phyloP scores from a whole-genome alignment of 2,329 filamentous ascomycete species.

The Botrytis cinerea region DNA sequence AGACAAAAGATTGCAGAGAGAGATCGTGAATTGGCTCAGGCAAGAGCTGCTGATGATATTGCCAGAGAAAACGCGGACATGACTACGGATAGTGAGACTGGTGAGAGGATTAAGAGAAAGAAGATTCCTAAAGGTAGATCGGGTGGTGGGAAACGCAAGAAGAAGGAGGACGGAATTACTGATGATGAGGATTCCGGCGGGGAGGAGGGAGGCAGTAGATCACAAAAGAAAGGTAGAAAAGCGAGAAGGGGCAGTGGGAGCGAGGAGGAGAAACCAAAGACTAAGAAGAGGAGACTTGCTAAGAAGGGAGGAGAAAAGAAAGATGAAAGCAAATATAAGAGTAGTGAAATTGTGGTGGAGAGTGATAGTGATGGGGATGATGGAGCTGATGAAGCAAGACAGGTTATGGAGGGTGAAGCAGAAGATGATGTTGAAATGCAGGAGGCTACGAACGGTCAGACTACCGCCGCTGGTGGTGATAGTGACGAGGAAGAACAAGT shows the following conservation, averaged over 20 bases:
- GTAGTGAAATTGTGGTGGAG: slow-evolving; percentile 42
- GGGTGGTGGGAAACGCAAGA: slow-evolving; percentile 46
- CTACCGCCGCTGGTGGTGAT: slow-evolving; percentile 7
- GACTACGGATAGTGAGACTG: slow-evolving; percentile 79
- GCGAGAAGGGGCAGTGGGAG: slow-evolving; percentile 37
- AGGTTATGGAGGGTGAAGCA: slow-evolving; percentile 30
- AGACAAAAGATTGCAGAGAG: slow-evolving; percentile 77
- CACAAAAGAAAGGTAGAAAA: slow-evolving; percentile 25
- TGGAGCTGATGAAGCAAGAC: slow-evolving; percentile 37
- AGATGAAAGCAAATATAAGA: slow-evolving; percentile 42
- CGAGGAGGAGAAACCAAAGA: slow-evolving; percentile 42
- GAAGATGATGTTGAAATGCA: slow-evolving; percentile 31
- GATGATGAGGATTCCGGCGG: slow-evolving; percentile 41
- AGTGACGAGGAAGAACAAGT: slow-evolving; percentile 37
- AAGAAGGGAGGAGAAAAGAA: slow-evolving; percentile 37
- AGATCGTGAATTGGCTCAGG: slow-evolving; percentile 71
- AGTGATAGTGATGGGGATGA: slow-evolving; percentile 41
- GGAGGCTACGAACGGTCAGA: slow-evolving; percentile 14
- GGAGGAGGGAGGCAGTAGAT: slow-evolving; percentile 28
- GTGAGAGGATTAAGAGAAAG: slow-evolving; percentile 78
- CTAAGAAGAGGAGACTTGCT: slow-evolving; percentile 42
- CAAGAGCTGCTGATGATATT: slow-evolving; percentile 70
- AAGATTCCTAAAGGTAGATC: slow-evolving; percentile 54
- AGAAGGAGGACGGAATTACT: slow-evolving; percentile 43
- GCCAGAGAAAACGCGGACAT: slow-evolving; percentile 72